These are phyloP conservation scores for Clavispora vitiphila DNA, from an alignment of 805 yeast species.

Conservation along the genomic window DNA sequence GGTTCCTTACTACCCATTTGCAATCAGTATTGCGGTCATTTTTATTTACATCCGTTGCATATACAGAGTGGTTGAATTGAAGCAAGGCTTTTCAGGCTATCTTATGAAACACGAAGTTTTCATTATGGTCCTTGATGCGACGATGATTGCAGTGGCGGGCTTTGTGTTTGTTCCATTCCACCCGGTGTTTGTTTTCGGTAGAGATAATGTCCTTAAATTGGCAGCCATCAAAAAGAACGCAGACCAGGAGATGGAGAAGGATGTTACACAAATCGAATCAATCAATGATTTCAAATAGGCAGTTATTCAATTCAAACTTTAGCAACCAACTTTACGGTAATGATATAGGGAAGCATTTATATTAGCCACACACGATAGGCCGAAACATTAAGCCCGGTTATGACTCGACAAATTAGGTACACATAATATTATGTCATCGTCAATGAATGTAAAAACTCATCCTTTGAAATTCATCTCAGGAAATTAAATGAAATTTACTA, in stretches of 20 bases:
- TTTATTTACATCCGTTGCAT: slow-evolving; percentile 31
- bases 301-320: too few relatives aligned
- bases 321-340: too few relatives aligned
- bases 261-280: background rate
- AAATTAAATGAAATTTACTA: too few relatives aligned
- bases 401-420: too few relatives aligned
- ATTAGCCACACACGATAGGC: too few relatives aligned
- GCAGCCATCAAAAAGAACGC: slow-evolving; percentile 5
- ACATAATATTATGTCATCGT: too few relatives aligned
- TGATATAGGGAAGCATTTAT: too few relatives aligned
- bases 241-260: background rate
- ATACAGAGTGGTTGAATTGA: slow-evolving; percentile 38
- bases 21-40: slow-evolving; percentile 27
- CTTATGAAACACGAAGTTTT: slow-evolving; percentile 32
- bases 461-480: too few relatives aligned
- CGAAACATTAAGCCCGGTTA: too few relatives aligned
- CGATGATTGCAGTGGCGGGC: slow-evolving; percentile 34
- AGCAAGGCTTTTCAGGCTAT: slow-evolving; percentile 35
- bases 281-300: background rate
- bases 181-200: slow-evolving; percentile 33
- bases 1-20: slow-evolving; percentile 30
- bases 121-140: slow-evolving; percentile 35
- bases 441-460: too few relatives aligned
- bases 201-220: slow-evolving; percentile 13
- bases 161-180: slow-evolving; percentile 34